A percentile compares a stretch with the other conserved stretches of the same genome.
Conservation (phyloP, 108 stramenopile species). For the Cyclostephanos tholiformis region DNA sequence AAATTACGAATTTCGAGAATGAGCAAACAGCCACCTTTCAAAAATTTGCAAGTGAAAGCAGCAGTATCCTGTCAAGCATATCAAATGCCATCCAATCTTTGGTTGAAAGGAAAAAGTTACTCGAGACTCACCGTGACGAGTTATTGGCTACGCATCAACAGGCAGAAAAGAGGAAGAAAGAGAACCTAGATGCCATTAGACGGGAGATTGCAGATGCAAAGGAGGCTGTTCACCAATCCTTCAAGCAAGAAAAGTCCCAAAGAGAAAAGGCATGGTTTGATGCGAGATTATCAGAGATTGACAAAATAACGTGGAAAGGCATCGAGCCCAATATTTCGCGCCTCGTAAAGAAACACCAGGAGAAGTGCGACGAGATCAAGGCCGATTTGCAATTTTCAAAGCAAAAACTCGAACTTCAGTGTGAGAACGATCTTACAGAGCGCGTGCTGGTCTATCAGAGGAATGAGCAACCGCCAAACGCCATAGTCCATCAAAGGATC, state of each 20-base stretch:
- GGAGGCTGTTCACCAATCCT: constrained; percentile 10
- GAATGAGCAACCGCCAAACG: constrained; percentile 24
- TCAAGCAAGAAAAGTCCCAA: constrained; percentile 18
- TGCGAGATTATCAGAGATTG: constrained; percentile 23
- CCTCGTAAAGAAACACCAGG: constrained; percentile 32
- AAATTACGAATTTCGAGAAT: constrained; percentile 12
- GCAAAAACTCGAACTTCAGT: constrained; percentile 46
- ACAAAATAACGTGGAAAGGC: constrained; percentile 30
- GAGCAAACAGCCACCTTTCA: neutral
- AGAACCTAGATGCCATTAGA: constrained; percentile 16
- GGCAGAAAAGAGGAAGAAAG: constrained; percentile 28
- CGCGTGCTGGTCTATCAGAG: constrained; percentile 27
- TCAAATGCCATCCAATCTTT: neutral
- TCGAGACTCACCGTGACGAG: constrained; percentile 15
- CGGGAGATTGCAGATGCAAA: constrained; percentile 26
- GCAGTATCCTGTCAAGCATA: neutral
- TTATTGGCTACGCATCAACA: constrained; percentile 18
- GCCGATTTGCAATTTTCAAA: constrained; percentile 27
- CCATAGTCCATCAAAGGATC: constrained; percentile 22
- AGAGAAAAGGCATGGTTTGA: constrained; percentile 44
- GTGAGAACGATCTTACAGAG: constrained; percentile 33
- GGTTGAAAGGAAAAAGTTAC: constrained; percentile 1
- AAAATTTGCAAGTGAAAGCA: neutral
- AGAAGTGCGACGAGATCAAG: constrained; percentile 38
- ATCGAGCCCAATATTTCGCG: constrained; percentile 41